phyloP scores from a whole-genome alignment of 2,329 filamentous ascomycete species.

The Macrophomina phaseolina region DNA sequence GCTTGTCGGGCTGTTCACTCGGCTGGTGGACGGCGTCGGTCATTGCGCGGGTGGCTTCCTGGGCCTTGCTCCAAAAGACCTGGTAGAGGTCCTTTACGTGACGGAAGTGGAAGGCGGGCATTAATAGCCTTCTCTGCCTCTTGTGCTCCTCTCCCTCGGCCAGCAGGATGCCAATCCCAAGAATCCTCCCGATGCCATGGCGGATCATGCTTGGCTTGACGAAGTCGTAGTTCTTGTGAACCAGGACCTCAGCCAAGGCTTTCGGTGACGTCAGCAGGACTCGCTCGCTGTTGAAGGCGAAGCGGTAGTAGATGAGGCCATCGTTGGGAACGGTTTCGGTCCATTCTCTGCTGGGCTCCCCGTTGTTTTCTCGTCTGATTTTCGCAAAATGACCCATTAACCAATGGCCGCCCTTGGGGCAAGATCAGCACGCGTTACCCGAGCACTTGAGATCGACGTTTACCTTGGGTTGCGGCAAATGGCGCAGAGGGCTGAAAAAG shows the following conservation, averaged over 20 bases:
- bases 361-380: constrained; percentile 50
- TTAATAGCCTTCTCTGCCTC: constrained; percentile 57
- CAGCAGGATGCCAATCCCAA: constrained; percentile 75
- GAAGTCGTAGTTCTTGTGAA: constrained; percentile 58
- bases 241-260: constrained; percentile 56
- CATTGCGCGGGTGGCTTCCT: constrained; percentile 49
- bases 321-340: constrained; percentile 60
- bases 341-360: constrained; percentile 57
- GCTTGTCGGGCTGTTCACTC: constrained; percentile 31
- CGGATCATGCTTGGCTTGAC: constrained; percentile 55
- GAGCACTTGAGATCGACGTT: constrained; percentile 48
- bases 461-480: constrained; percentile 55
- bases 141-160: constrained; percentile 93
- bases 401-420: constrained; percentile 37
- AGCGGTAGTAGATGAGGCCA: constrained; percentile 60
- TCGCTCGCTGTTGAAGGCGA: constrained; percentile 53
- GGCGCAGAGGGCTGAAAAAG: constrained; percentile 63
- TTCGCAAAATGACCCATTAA: constrained; percentile 51
- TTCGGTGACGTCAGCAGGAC: constrained; percentile 54
- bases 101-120: constrained; percentile 57
- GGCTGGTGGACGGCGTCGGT: constrained; percentile 35
- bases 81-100: constrained; percentile 58
- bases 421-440: neutral
- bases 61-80: constrained; percentile 56
- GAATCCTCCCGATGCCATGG: constrained; percentile 63